phyloP scores from a whole-genome alignment of 495 filamentous ascomycete species.

The Lasiosphaeria miniovina region DNA sequence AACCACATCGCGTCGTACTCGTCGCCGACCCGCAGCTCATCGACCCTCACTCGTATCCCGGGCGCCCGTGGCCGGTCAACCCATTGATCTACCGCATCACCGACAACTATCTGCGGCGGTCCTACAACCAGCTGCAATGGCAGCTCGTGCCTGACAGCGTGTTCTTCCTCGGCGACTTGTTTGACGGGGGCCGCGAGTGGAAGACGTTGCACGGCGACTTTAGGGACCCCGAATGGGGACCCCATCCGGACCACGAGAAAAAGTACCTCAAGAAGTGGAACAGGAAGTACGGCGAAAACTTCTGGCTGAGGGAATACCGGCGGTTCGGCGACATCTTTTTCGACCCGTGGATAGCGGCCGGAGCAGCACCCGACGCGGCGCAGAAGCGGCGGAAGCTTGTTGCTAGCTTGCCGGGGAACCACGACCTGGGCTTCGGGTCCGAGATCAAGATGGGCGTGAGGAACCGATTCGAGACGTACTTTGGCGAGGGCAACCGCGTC shows the following conservation, averaged over 20 bases:
- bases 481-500: conserved; percentile 83
- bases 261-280: conserved; percentile 63
- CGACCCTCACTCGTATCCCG: conserved; percentile 94
- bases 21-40: conserved; percentile 97
- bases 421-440: conserved; percentile 90
- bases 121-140: conserved; percentile 68
- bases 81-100: conserved; percentile 76
- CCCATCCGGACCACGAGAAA: conserved; percentile 46
- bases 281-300: conserved; percentile 66
- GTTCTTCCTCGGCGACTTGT: conserved; percentile 90
- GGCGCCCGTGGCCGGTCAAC: conserved; percentile 83
- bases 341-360: conserved; percentile 53
- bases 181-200: conserved; percentile 97
- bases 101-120: conserved; percentile 82
- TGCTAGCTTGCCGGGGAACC: conserved; percentile 85
- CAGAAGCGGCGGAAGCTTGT: conserved; percentile 64
- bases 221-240: conserved; percentile 57
- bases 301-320: conserved; percentile 79
- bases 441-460: conserved; percentile 77
- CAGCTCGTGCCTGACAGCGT: conserved; percentile 74
- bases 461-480: conserved; percentile 80
- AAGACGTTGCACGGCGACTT: conserved; percentile 58
- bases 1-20: conserved; percentile 81
- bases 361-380: conserved; percentile 31
- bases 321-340: conserved; percentile 80